Conservation (phyloP, 345 rosid species). For the Citrus maxima region DNA sequence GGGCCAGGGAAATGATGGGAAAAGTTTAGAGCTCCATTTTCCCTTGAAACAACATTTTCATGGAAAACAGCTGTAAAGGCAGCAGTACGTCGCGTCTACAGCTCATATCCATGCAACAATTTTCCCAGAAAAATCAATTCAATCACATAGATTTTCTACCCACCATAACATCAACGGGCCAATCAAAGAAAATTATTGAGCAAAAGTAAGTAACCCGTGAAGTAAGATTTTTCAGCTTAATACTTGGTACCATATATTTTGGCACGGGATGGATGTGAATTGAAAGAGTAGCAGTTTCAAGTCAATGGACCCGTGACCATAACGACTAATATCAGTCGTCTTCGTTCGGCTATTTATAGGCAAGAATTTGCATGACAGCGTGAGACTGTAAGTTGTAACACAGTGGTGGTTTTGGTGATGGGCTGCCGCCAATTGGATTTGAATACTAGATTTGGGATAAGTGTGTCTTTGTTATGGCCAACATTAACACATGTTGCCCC, state of each 20-base stretch:
- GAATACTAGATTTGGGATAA: neutral
- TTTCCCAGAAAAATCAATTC: neutral
- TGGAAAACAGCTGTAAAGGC: neutral
- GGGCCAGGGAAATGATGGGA: neutral
- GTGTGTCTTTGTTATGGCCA: slow-evolving; percentile 23
- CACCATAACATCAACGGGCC: neutral
- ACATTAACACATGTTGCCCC: slow-evolving; percentile 26
- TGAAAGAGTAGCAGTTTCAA: neutral
- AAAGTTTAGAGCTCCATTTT: neutral
- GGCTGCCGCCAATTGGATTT: neutral
- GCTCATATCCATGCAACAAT: neutral
- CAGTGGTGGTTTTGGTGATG: neutral
- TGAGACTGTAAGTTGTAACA: no score
- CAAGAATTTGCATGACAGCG: neutral
- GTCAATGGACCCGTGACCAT: slow-evolving; percentile 2
- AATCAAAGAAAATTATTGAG: neutral
- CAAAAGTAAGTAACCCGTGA: neutral
- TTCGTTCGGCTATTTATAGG: neutral
- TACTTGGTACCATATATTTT: no score
- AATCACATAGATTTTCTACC: slow-evolving; percentile 5
- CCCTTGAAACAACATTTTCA: neutral
- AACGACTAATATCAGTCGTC: neutral
- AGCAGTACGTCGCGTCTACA: neutral
- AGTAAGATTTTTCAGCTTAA: neutral
- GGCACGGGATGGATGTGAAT: slow-evolving; percentile 13